Percentiles rank a stretch among this genome's conserved stretches.
These are phyloP conservation scores for Aspergillus versicolor DNA, from an alignment of 2,329 filamentous ascomycete genomes.

Conservation along the genomic window DNA sequence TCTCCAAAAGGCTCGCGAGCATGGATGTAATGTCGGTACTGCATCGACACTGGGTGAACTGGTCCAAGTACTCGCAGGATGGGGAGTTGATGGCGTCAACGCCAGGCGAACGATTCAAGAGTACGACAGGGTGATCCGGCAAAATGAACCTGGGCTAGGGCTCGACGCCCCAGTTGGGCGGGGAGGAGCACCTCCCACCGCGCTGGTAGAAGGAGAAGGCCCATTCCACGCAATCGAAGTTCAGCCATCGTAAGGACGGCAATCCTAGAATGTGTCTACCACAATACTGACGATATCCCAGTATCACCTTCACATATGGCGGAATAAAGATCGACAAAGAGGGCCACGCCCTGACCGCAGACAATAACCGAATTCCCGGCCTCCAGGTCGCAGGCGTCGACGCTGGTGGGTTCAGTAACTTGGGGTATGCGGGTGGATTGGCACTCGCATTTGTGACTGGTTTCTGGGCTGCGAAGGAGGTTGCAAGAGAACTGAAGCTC, in stretches of 20 bases:
- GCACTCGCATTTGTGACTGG: slow-evolving; percentile 30
- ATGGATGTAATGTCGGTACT: slow-evolving; percentile 26
- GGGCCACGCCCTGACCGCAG: slow-evolving; percentile 24
- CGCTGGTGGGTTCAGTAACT: slow-evolving; percentile 26
- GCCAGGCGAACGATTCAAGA: slow-evolving; percentile 21
- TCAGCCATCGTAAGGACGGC: slow-evolving; percentile 25
- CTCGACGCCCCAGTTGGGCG: slow-evolving; percentile 20
- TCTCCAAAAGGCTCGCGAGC: slow-evolving; percentile 24
- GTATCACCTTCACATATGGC: slow-evolving; percentile 31
- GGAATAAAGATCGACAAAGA: slow-evolving; percentile 24
- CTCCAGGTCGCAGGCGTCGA: slow-evolving; percentile 28
- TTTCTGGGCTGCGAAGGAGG: slow-evolving; percentile 23
- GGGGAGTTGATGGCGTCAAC: slow-evolving; percentile 22
- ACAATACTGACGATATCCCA: slow-evolving; percentile 2
- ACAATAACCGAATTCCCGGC: slow-evolving; percentile 18
- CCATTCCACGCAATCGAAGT: slow-evolving; percentile 29
- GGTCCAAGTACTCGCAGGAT: slow-evolving; percentile 16
- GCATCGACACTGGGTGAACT: slow-evolving; percentile 18
- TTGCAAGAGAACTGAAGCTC: slow-evolving; percentile 19
- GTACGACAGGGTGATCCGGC: slow-evolving; percentile 20
- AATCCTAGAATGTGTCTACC: neutral
- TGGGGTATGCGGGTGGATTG: slow-evolving; percentile 28
- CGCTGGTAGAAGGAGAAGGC: slow-evolving; percentile 25
- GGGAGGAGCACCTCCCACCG: slow-evolving; percentile 11
- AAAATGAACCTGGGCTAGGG: slow-evolving; percentile 3